Base-by-base conservation (phyloP, 805 yeast species). In the Saturnispora serradocipensis region DNA sequence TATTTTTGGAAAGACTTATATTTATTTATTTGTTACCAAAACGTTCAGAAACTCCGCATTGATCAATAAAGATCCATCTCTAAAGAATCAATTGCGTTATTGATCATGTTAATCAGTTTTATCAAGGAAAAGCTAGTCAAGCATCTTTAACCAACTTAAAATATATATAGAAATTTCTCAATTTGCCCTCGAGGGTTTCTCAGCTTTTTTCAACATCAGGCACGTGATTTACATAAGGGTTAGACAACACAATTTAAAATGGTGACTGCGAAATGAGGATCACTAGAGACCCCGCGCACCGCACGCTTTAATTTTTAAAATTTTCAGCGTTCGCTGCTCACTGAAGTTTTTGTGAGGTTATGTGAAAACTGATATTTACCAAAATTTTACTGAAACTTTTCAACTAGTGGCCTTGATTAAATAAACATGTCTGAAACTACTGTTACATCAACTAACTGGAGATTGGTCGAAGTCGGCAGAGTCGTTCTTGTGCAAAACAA, bases 381-480 rank as follows among this genome's bases (percentile, higher is more conserved):
- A 18, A 18, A 16, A 24, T 20, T 30, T 30, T 30, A 30, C 34
- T 30, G 34, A 35, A 27, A 16, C 42, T 46, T 36, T 35, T 32
- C 25, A 35, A 32, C 27, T 43, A 38, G 42, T 35, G 22, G 32
- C 43, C 20, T 34, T 15, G 24, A 20, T 43, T 30, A 16, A 48
- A 20, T 53, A 64, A 69, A 67, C 69, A 80, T 82, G 87, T 81
- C 87, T 58, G 65, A 63, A 61, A 54, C 68, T 54, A 58, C 59
- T 73, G 93, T 93, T 75, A 86, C 88, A 81, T 87, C 96, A 74
- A 80, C 96, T 75, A 87, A 87, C 91, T 93, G 98, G 98, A 88
- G 97, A 87, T 83, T 82, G 72, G 99, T 93, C 75, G 97, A 91
- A 83, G 87, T 90, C 72, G 99, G 99, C 76, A 96, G 99, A 81